phyloP scores from a whole-genome alignment of 257 asterid species.

The Forsythia viridissima region DNA sequence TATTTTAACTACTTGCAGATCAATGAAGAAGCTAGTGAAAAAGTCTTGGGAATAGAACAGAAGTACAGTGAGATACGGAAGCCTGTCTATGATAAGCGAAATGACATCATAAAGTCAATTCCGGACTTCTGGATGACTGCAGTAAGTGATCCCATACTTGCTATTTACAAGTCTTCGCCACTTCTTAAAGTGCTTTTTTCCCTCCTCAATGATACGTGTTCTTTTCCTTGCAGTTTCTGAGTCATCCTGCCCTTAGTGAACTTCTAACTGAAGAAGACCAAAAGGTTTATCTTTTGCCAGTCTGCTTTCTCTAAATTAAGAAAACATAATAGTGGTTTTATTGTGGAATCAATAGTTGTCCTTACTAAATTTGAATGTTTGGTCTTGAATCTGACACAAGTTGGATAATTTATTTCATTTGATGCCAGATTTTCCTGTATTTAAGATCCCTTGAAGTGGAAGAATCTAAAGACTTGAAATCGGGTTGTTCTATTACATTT shows the following conservation, averaged over 20 bases:
- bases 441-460: constrained; percentile 83
- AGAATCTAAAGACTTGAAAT: constrained; percentile 87
- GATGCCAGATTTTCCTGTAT: constrained; percentile 74
- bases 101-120: constrained; percentile 47
- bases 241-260: constrained; percentile 89
- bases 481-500: constrained; percentile 78
- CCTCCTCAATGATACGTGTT: neutral
- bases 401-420: constrained; percentile 16
- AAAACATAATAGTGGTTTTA: neutral
- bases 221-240: constrained; percentile 63
- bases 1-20: constrained; percentile 38
- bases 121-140: constrained; percentile 75
- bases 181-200: neutral
- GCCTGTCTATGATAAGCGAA: constrained; percentile 62
- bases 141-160: constrained; percentile 35
- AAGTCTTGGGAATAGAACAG: constrained; percentile 62
- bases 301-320: constrained; percentile 16
- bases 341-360: neutral
- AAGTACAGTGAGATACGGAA: constrained; percentile 53
- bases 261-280: constrained; percentile 92
- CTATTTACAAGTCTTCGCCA: neutral
- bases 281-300: constrained; percentile 49
- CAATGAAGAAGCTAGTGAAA: constrained; percentile 69
- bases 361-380: constrained; percentile 9
- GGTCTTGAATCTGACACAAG: neutral